Percentiles rank a stretch among this genome's conserved stretches.
Evolutionary conservation across 176 grass and related monocot species (phyloP).

Genomic region (Oryza longistaminata): DNA sequence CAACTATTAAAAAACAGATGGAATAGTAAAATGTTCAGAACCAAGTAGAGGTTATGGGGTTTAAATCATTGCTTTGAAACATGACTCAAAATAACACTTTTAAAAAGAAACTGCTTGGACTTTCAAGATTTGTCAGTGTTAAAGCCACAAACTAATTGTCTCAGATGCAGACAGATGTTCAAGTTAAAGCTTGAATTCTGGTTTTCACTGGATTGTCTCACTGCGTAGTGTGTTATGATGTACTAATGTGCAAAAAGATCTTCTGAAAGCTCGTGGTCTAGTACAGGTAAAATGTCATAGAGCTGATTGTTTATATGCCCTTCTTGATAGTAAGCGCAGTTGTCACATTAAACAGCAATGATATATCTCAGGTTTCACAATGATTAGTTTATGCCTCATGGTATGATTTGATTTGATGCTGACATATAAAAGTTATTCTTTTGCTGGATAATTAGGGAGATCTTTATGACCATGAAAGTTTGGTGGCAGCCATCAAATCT

Average conservation of each 20-base stretch:
- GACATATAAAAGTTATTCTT: background rate
- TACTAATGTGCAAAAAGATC: no score
- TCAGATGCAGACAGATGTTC: background rate
- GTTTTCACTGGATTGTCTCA: no score
- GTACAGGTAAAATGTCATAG: background rate
- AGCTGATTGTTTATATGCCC: background rate
- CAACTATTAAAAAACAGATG: no score
- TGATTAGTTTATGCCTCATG: background rate
- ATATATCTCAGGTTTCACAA: background rate
- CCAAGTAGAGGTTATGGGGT: background rate
- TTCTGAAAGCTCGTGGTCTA: no score
- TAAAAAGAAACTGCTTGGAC: background rate
- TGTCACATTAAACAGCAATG: background rate
- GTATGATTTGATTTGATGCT: background rate
- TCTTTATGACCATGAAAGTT: slow-evolving; percentile 63
- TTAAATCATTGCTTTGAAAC: background rate
- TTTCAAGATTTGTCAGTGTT: background rate
- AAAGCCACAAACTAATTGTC: background rate
- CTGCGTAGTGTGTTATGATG: no score
- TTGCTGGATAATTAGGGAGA: slow-evolving; percentile 49
- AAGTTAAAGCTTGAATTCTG: background rate
- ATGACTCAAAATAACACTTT: background rate
- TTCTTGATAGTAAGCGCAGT: background rate
- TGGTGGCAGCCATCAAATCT: slow-evolving; percentile 49
- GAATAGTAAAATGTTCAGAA: background rate